phyloP scores from a whole-genome alignment of 441 rosid genomes.

The Populus hybrid region DNA sequence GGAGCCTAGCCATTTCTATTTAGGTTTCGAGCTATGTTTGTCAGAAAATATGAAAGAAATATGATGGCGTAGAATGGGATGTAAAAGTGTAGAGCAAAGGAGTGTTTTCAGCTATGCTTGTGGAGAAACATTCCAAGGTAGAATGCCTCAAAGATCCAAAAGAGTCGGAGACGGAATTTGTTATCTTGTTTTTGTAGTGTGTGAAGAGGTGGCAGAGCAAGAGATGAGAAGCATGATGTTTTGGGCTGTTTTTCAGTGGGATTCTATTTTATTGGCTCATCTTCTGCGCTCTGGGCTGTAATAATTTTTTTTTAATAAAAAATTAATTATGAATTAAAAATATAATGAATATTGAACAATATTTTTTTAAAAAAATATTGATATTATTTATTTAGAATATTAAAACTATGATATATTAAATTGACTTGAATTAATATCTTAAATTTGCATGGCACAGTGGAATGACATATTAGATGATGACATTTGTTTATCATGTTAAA shows the following conservation, averaged over 20 bases:
- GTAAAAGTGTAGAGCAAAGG: not conserved
- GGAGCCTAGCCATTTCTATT: constrained; percentile 60
- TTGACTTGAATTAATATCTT: no score
- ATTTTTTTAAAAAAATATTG: no score
- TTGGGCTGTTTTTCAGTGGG: not conserved
- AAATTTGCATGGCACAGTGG: no score
- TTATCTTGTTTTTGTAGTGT: not conserved
- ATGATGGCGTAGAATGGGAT: not conserved
- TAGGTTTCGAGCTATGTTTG: not conserved
- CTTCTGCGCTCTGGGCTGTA: no score
- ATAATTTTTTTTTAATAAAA: no score
- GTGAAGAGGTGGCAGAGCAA: not conserved
- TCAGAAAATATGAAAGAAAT: not conserved
- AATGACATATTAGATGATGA: no score
- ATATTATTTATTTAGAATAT: no score
- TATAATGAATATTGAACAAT: no score
- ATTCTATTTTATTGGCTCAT: not conserved
- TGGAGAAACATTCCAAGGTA: constrained; percentile 49
- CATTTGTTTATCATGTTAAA: no score
- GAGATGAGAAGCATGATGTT: not conserved
- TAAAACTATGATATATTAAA: rapidly evolving
- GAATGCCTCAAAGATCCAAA: constrained; percentile 60
- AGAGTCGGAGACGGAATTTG: constrained; percentile 42
- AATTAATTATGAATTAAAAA: no score
- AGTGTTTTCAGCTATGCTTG: constrained; percentile 34